phyloP scores from a whole-genome alignment of 306 rosid species.

The Astragalus glycyphyllos region DNA sequence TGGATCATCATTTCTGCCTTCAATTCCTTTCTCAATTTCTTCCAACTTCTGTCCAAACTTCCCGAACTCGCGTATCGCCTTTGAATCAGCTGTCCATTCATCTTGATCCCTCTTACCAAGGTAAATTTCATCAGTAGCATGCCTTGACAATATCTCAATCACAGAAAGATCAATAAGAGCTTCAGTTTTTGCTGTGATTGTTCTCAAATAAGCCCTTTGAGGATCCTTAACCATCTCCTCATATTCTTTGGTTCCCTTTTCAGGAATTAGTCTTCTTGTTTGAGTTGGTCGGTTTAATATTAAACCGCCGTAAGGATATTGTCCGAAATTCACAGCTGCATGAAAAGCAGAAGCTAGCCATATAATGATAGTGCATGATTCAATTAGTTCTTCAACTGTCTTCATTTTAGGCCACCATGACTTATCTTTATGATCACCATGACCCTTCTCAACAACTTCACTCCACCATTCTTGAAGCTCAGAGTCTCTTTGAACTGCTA shows the following conservation, averaged over 20 bases:
- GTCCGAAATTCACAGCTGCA: constrained; percentile 23
- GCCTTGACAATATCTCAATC: constrained; percentile 24
- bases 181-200: constrained; percentile 19
- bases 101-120: background rate
- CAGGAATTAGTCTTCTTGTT: constrained; percentile 17
- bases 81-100: background rate
- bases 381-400: background rate
- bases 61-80: background rate
- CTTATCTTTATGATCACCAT: constrained; percentile 20
- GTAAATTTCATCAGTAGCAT: constrained; percentile 18
- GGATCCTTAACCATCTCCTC: background rate
- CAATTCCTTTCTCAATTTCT: constrained; percentile 1
- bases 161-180: constrained; percentile 7
- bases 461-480: constrained; percentile 28
- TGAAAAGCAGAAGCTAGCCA: constrained; percentile 22
- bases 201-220: constrained; percentile 12
- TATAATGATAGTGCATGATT: background rate
- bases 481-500: background rate
- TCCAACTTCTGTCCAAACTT: background rate
- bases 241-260: constrained; percentile 12
- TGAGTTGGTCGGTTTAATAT: constrained; percentile 23
- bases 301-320: constrained; percentile 26
- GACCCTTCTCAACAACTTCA: constrained; percentile 23
- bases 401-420: constrained; percentile 25
- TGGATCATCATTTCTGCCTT: constrained; percentile 1